These are phyloP conservation scores for Penstemon newberryi DNA, from an alignment of 257 asterid genomes.

Conservation along the genomic window DNA sequence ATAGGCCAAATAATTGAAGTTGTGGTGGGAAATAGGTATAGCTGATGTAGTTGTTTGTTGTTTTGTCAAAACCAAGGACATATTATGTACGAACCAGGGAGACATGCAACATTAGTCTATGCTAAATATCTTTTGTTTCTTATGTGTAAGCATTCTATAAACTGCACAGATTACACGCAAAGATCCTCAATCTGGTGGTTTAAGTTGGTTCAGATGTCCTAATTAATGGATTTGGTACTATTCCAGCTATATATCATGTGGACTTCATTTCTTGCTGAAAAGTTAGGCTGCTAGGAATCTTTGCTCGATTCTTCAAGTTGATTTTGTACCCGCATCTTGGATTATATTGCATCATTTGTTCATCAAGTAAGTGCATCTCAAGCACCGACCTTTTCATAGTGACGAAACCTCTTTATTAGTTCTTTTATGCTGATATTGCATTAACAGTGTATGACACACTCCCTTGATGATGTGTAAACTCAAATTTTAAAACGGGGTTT, in stretches of 20 bases:
- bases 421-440: slow-evolving; percentile 12
- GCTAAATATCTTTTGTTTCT: neutral
- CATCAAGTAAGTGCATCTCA: slow-evolving; percentile 21
- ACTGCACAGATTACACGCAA: slow-evolving; percentile 16
- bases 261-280: slow-evolving; percentile 25
- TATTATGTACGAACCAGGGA: neutral
- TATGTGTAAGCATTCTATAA: neutral
- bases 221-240: slow-evolving; percentile 7
- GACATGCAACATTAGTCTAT: neutral
- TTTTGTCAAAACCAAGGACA: neutral
- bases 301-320: slow-evolving; percentile 19
- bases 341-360: slow-evolving; percentile 19
- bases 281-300: slow-evolving; percentile 27
- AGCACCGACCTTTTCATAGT: slow-evolving; percentile 27
- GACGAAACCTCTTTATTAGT: neutral
- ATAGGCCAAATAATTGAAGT: neutral
- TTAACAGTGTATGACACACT: neutral
- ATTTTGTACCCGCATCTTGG: slow-evolving; percentile 19
- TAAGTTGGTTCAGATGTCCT: neutral
- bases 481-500: no score
- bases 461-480: neutral
- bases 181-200: slow-evolving; percentile 25
- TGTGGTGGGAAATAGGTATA: neutral
- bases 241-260: slow-evolving; percentile 14
- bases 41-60: neutral